Evolutionary conservation across 2,329 filamentous ascomycete genomes (phyloP).

Genomic region (Diaporthe caulivora): DNA sequence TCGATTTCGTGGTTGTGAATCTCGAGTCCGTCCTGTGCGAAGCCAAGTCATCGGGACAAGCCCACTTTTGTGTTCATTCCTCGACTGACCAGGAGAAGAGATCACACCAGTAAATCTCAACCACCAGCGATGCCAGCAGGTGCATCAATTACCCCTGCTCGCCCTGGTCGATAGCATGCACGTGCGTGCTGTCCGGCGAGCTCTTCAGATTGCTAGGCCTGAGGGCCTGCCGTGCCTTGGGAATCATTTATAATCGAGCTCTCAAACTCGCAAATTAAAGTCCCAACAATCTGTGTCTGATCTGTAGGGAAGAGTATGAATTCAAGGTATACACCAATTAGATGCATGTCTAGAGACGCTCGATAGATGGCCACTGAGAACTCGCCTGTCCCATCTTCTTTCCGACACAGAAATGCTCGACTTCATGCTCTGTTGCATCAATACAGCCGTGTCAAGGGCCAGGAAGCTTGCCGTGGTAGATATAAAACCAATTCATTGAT

Average conservation of each 20-base stretch:
- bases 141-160: slow-evolving; percentile 1
- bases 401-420: background rate
- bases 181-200: slow-evolving; percentile 11
- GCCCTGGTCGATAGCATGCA: background rate
- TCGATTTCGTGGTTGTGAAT: background rate
- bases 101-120: background rate
- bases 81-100: slow-evolving; percentile 8
- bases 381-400: slow-evolving; percentile 12
- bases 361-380: slow-evolving; percentile 12
- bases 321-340: slow-evolving; percentile 3
- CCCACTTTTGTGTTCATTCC: background rate
- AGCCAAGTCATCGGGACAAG: background rate
- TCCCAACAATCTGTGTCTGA: slow-evolving; percentile 6
- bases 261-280: background rate
- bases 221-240: background rate
- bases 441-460: slow-evolving; percentile 2
- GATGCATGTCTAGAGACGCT: background rate
- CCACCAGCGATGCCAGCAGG: background rate
- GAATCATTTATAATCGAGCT: background rate
- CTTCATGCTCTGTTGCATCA: slow-evolving; percentile 10
- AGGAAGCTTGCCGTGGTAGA: background rate
- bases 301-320: background rate
- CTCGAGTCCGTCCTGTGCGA: background rate
- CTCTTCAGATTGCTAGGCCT: background rate
- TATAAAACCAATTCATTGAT: background rate